Evolutionary conservation across 2,329 filamentous ascomycete species (phyloP).

Genomic region (Parascedosporium putredinis): DNA sequence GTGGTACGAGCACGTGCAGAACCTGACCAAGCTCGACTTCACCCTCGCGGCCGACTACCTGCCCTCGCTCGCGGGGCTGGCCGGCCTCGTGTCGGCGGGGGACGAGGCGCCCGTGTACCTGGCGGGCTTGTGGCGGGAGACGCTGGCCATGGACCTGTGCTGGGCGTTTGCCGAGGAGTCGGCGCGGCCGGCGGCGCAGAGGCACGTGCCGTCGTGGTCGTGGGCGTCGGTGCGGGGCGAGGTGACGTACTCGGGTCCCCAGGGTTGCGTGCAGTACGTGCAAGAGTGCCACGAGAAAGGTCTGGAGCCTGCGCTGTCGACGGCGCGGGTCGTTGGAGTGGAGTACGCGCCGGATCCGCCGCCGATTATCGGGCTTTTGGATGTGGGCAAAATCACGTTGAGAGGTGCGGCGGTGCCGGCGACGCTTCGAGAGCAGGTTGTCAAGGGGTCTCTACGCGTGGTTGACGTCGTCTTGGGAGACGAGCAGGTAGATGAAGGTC

Average conservation of each 20-base stretch:
- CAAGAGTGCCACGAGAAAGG: neutral
- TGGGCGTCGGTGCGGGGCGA: neutral
- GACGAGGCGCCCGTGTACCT: conserved; percentile 6
- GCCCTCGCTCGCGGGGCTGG: neutral
- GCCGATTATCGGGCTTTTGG: neutral
- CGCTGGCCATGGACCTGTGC: conserved; percentile 10
- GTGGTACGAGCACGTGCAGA: neutral
- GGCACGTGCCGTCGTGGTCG: neutral
- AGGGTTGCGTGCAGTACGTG: neutral
- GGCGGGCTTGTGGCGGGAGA: conserved; percentile 12
- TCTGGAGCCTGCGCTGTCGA: neutral
- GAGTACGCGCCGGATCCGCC: neutral
- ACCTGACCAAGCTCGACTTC: neutral
- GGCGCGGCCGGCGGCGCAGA: conserved; percentile 8
- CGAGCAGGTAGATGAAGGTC: neutral
- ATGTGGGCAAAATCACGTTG: neutral
- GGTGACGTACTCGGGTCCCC: neutral
- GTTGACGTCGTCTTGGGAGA: neutral
- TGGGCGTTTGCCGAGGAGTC: conserved; percentile 11
- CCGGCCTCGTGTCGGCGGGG: neutral
- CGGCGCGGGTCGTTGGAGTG: neutral
- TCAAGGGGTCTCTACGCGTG: neutral
- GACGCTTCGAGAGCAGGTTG: neutral
- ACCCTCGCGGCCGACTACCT: neutral
- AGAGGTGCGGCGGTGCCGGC: neutral